phyloP scores from a whole-genome alignment of 1,139 yeast species.

The Meyerozyma carpophila region DNA sequence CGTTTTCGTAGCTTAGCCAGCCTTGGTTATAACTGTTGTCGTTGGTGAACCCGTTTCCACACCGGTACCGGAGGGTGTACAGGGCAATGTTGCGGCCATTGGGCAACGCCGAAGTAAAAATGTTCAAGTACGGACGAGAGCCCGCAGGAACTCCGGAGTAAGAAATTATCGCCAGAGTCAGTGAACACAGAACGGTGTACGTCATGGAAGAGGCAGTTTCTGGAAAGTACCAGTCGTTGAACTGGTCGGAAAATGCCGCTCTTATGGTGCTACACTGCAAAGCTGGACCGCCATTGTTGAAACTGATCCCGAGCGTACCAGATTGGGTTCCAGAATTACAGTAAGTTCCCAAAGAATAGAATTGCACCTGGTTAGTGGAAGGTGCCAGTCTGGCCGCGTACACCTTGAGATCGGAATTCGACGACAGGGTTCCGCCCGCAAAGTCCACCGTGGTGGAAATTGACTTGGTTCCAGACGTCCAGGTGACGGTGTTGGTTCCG shows the following conservation, averaged over 20 bases:
- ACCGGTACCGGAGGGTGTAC: background rate
- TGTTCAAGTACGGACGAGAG: background rate
- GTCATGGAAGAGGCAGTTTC: background rate
- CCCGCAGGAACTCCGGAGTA: background rate
- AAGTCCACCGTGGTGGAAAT: constrained; percentile 7
- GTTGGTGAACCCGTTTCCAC: background rate
- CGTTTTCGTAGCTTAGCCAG: background rate
- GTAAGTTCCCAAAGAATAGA: background rate
- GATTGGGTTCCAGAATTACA: background rate
- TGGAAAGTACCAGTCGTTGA: constrained; percentile 3
- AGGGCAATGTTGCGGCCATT: background rate
- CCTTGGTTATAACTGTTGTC: constrained; percentile 4
- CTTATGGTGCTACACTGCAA: background rate
- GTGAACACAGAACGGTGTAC: background rate
- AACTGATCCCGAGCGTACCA: constrained; percentile 1
- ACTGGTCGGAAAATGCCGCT: background rate
- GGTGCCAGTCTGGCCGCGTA: background rate
- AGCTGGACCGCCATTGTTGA: constrained; percentile 3
- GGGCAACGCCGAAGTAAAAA: background rate
- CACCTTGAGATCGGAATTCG: background rate
- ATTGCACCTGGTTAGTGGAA: background rate
- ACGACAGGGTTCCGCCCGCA: background rate
- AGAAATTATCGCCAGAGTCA: background rate
- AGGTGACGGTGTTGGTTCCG: constrained; percentile 2
- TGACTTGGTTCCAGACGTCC: constrained; percentile 27